Evolutionary conservation across 2,329 filamentous ascomycete genomes (phyloP).

Genomic region (Capronia epimyces): DNA sequence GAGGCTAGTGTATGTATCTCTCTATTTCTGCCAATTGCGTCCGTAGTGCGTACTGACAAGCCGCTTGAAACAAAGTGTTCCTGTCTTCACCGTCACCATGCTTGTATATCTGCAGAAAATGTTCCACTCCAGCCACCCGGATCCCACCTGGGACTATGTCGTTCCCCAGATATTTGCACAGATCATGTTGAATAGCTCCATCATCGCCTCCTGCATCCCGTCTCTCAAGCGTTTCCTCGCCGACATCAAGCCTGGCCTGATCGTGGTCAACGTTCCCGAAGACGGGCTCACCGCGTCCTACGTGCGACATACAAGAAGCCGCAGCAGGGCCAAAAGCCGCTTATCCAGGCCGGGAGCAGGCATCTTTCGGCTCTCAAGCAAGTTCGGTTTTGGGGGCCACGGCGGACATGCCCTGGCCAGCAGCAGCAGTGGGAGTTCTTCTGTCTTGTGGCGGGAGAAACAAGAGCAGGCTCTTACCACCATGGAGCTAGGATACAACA

Average conservation of each 20-base stretch:
- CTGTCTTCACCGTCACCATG: slow-evolving; percentile 23
- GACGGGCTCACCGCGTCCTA: slow-evolving; percentile 6
- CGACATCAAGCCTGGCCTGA: slow-evolving; percentile 29
- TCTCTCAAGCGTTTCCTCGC: slow-evolving; percentile 28
- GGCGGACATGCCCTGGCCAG: background rate
- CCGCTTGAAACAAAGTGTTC: slow-evolving; percentile 19
- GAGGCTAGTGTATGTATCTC: slow-evolving; percentile 26
- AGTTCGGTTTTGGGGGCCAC: slow-evolving; percentile 2
- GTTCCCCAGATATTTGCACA: slow-evolving; percentile 27
- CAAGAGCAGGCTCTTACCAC: slow-evolving; percentile 1
- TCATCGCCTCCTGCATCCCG: slow-evolving; percentile 31
- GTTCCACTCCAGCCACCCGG: slow-evolving; percentile 20
- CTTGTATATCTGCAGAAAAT: slow-evolving; percentile 17
- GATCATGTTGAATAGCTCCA: slow-evolving; percentile 25
- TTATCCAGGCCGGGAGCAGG: background rate
- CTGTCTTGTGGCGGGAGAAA: slow-evolving; percentile 5
- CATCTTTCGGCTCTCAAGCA: slow-evolving; percentile 2
- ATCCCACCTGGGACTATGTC: slow-evolving; percentile 27
- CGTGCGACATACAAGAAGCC: slow-evolving; percentile 1
- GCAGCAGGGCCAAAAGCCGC: background rate
- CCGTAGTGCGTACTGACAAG: slow-evolving; percentile 4
- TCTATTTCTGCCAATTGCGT: background rate
- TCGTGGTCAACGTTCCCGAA: slow-evolving; percentile 26
- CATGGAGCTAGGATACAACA: slow-evolving; percentile 10
- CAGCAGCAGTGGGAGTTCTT: slow-evolving; percentile 6